Evolutionary conservation across 495 filamentous ascomycete species (phyloP), one percentile per base, ranked within the genome.

Genomic region (Collariella sp.): DNA sequence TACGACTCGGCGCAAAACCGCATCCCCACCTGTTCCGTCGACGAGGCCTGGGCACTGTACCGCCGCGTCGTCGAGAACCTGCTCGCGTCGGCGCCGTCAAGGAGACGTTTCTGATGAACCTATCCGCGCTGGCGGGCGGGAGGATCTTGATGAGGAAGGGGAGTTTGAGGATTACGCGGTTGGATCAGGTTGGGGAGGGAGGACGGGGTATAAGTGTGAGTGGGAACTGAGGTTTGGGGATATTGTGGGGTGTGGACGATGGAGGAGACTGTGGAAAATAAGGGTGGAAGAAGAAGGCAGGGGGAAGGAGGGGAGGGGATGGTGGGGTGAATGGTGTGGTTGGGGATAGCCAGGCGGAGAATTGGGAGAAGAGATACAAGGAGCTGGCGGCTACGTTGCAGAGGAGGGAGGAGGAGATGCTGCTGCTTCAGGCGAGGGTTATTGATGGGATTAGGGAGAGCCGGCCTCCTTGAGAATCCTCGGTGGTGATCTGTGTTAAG

Each of bases 91-190:
- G 71, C 74, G 0, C 61, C 63, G 0, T 64, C 13, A 71, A 72
- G 7, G 69, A 78, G 59, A 68, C 70, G 0, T 81, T 79, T 50
- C 60, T 81, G 7, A 79, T 80, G 31, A 80, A 80, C 53, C 59
- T 79, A 0, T 65, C 73, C 1, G 76, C 75, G 12, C 64, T 81
- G 36, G 72, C 67, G 9, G 77, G 78, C 5, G 74, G 73, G 5
- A 69, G 65, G 33, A 56, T 71, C 7, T 53, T 80, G 42, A 72
- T 77, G 65, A 62, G 59, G 4, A 58, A 61, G 7, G 62, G 59
- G 20, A 59, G 54, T 31, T 59, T 72, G 23, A 62, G 56, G 18
- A 68, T 79, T 35, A 72, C 67, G 11, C 63, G 69, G 12, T 22
- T 72, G 5, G 62, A 51, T 34, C 45, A 41, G 24, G 12, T 35